phyloP scores from a whole-genome alignment of 768 basidiomycete genomes.

The Mycena crocata region DNA sequence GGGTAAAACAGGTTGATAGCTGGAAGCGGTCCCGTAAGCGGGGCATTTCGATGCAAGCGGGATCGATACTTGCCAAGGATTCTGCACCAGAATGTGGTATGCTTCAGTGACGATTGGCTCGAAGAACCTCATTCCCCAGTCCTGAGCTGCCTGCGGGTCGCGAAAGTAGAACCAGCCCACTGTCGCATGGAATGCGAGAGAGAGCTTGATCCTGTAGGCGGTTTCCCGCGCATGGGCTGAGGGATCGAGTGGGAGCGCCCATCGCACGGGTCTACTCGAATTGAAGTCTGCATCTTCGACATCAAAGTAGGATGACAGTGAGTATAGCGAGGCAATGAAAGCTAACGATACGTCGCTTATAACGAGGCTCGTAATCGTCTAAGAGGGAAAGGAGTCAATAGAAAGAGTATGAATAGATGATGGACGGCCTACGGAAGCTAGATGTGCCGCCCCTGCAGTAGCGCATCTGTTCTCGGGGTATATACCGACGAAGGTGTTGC shows the following conservation, averaged over 20 bases:
- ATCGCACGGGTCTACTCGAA: conserved; percentile 1
- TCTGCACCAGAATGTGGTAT: conserved; percentile 13
- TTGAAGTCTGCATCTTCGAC: conserved; percentile 27
- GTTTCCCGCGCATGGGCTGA: conserved; percentile 6
- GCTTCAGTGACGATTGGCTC: conserved; percentile 31
- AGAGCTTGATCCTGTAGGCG: conserved; percentile 17
- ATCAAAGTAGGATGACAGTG: conserved; percentile 37
- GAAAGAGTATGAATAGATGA: neutral
- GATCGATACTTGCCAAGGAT: neutral
- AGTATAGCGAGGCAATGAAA: conserved; percentile 35
- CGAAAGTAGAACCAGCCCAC: conserved; percentile 41
- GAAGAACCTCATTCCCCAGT: conserved; percentile 38
- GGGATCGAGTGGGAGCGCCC: conserved; percentile 8
- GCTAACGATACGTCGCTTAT: conserved; percentile 36
- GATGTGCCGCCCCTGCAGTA: conserved; percentile 35
- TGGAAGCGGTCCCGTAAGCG: neutral
- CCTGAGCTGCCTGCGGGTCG: conserved; percentile 31
- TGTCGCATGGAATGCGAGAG: conserved; percentile 33
- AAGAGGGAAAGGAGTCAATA: neutral
- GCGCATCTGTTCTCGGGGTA: conserved; percentile 41
- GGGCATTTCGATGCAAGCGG: neutral
- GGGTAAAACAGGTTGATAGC: conserved; percentile 18
- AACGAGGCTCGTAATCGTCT: conserved; percentile 34
- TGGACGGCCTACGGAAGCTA: conserved; percentile 30
- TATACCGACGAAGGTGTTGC: conserved; percentile 34